Conservation (phyloP, 805 yeast genomes). For the Candida patagonica region DNA sequence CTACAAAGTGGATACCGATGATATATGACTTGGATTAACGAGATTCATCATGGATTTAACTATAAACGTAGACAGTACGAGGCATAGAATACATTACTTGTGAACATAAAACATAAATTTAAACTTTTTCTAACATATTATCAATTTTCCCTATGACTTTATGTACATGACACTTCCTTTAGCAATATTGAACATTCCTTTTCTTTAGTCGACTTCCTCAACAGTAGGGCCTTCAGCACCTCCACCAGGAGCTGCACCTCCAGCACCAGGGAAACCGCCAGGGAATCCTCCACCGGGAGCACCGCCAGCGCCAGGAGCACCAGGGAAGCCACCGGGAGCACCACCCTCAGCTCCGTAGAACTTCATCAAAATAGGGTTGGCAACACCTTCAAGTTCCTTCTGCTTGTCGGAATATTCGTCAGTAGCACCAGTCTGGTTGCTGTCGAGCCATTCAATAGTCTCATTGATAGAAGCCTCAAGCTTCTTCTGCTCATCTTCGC, state of each 20-base stretch:
- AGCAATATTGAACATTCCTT: neutral
- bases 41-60: too few species aligned
- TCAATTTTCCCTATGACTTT: too few species aligned
- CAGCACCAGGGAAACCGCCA: slow-evolving; percentile 43
- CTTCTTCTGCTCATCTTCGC: slow-evolving; percentile 56
- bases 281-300: slow-evolving; percentile 55
- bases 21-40: too few species aligned
- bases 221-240: slow-evolving; percentile 57
- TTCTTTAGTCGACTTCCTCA: slow-evolving; percentile 24
- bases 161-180: slow-evolving; percentile 1
- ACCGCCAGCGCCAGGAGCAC: slow-evolving; percentile 64
- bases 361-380: slow-evolving; percentile 95
- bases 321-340: slow-evolving; percentile 67
- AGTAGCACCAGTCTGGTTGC: slow-evolving; percentile 82
- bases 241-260: slow-evolving; percentile 31
- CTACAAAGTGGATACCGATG: too few species aligned
- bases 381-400: slow-evolving; percentile 90
- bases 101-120: too few species aligned
- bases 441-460: slow-evolving; percentile 85
- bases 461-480: slow-evolving; percentile 75
- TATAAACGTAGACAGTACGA: too few species aligned
- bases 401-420: slow-evolving; percentile 90
- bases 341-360: slow-evolving; percentile 84
- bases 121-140: too few species aligned
- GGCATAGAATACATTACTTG: too few species aligned